Evolutionary conservation across 768 basidiomycete species (phyloP).

Genomic region (Pisolithus sp.): DNA sequence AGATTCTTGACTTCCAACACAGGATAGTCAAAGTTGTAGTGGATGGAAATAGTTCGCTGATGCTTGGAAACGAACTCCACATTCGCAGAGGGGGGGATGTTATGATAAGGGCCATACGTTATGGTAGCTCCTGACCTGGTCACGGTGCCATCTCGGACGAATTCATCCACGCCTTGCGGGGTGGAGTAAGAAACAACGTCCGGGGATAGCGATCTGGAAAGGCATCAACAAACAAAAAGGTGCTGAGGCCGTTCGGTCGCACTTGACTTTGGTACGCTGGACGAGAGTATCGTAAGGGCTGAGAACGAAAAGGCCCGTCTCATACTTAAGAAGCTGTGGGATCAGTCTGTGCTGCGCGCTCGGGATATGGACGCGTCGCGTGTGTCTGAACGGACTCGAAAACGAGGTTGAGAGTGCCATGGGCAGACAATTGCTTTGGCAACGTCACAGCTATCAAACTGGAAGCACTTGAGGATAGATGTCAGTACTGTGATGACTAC

Average conservation of each 20-base stretch:
- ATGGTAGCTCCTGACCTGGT: constrained; percentile 75
- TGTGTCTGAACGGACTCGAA: constrained; percentile 77
- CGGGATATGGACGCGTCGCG: constrained; percentile 70
- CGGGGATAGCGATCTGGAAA: constrained; percentile 59
- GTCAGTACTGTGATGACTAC: constrained; percentile 8
- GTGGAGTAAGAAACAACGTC: constrained; percentile 67
- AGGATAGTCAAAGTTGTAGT: constrained; percentile 80
- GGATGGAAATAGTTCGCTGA: constrained; percentile 65
- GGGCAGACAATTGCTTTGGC: constrained; percentile 50
- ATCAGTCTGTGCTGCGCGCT: constrained; percentile 67
- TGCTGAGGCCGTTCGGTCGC: constrained; percentile 19
- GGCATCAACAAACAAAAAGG: constrained; percentile 3
- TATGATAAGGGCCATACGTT: constrained; percentile 84
- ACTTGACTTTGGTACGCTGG: constrained; percentile 87
- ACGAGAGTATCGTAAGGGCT: constrained; percentile 78
- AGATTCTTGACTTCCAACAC: constrained; percentile 71
- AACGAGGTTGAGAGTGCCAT: constrained; percentile 67
- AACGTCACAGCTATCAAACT: constrained; percentile 58
- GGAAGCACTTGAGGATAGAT: constrained; percentile 33
- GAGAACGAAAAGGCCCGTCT: constrained; percentile 69
- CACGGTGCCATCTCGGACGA: constrained; percentile 53
- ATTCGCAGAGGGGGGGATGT: constrained; percentile 59
- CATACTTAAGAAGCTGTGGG: constrained; percentile 73
- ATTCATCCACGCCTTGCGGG: constrained; percentile 53
- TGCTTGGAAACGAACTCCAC: constrained; percentile 48